Base-by-base conservation (phyloP, 179 eudicot species). In the Silene noctiflora region DNA sequence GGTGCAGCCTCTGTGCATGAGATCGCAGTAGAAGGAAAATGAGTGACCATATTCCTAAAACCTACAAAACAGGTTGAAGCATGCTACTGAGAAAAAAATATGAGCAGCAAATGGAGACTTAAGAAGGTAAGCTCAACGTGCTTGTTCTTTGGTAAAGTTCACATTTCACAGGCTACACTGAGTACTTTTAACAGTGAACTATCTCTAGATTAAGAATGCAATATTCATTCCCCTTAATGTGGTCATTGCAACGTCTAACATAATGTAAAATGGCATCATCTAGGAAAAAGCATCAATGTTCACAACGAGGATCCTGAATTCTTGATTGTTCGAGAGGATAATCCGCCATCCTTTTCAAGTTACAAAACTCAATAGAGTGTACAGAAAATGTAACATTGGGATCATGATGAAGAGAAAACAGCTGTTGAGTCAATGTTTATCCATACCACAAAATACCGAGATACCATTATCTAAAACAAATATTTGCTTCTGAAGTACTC, bases 11-110 rank as follows among this genome's bases (percentile, higher is more conserved):
- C 81, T 27, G 87, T 79, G 78, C 87, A 81, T 6, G 97, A 88
- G 62, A 90, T 83, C 46, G 91, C 71, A 25, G 88, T 77, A 56
- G 92, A 85, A 70, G 92, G 92, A 74, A 83, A 80, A 72, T 88
- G 87, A 77, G 86, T 87, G 69, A 91, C 94, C 79, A 83, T 71
- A 71, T 80, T 59, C 62, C 74, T 74, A 71, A 56, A 48, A 16
- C 74, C 69, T 20, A 53, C 25, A 59, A 35, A 61, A 48, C 6
- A 42, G 51, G 62, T n/a, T 56, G 19, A 35, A 51, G 33, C 59
- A 13, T 51, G 48, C n/a, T 21, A 11, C 20, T 29, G n/a, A 69
- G 24, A 20, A 20, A 9, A 65, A 8, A 35, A 59, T 17, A 0
- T 1, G 6, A 22, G 22, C 13, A 59, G 5, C 39, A 53, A 27